These are phyloP conservation scores for Cymbopogon flexuosus DNA, from an alignment of 202 grass and related monocot species.

Conservation along the genomic window DNA sequence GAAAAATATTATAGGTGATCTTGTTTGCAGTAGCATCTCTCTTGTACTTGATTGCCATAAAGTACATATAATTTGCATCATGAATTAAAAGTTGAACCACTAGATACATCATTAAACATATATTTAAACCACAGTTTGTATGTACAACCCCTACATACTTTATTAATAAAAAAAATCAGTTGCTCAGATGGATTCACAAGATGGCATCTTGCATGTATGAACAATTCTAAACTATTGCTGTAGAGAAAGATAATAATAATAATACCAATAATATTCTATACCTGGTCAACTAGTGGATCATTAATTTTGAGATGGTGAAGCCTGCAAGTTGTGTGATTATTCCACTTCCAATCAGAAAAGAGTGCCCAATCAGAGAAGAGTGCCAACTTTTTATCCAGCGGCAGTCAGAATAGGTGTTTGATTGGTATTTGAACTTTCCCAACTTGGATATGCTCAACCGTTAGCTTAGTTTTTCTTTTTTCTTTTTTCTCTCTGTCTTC, in stretches of 20 bases:
- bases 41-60: background rate
- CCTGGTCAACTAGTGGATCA: background rate
- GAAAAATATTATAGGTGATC: background rate
- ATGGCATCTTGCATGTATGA: background rate
- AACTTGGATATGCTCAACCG: background rate
- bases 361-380: background rate
- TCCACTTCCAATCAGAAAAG: slow-evolving; percentile 7
- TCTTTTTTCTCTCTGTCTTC: background rate
- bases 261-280: background rate
- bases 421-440: background rate
- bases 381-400: background rate
- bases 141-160: background rate
- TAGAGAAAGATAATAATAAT: background rate
- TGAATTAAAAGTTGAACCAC: background rate
- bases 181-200: background rate
- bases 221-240: background rate
- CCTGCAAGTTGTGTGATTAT: background rate
- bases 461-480: background rate
- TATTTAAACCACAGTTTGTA: background rate
- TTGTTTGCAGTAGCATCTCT: background rate
- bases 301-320: slow-evolving; percentile 13
- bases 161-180: background rate
- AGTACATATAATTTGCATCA: background rate
- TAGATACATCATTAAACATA: background rate
- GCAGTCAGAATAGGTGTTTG: background rate